Base-by-base conservation (phyloP, 2,329 filamentous ascomycete species). In the Esteya vermicola region DNA sequence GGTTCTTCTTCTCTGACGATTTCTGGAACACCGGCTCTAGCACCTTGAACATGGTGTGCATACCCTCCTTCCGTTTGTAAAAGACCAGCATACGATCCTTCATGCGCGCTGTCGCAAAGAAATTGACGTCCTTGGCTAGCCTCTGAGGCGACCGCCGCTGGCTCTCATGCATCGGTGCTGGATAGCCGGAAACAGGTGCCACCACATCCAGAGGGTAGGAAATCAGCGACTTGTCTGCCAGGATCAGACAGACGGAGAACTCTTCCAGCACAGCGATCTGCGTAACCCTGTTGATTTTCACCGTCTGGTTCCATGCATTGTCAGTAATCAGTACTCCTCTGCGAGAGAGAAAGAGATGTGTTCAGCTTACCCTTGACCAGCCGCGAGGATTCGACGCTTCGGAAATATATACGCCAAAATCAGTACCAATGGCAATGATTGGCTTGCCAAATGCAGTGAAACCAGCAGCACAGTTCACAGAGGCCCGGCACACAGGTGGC, bases 21-120 rank as follows among this genome's bases (percentile, higher is more conserved):
- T 94, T 95, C 50, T 95, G 88, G 53, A 91, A 83, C 21, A 98
- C 85, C 1, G 91, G 91, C 57, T 98, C 91, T 9, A 98, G 75
- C 12, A 98, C 86, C 63, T 88, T 96, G 71, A 98, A 96, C 0
- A 83, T 93, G 20, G 85, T 95, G 51, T 88, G 85, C 45, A 95
- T 70, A 22, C 81, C 81, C 56, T 96, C 91, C 46, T 85, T 84
- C 57, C 93, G 93, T 64, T 96, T 96, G 71, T 96, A 98, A 58
- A 98, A 89, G 22, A 98, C 78, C 8, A 98, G 67, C 48, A 82
- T 88, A 8, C 91, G 77, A 45, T 98, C 91, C 66, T 98, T 98
- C 88, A 98, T 95, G 44, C 83, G 78, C 9, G 89, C 91, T 2
- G 86, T 91, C 14, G 86, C 85, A 57, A 98, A 98, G 67, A 96